These are phyloP conservation scores for Phytophthora citricola DNA, from an alignment of 352 stramenopile species.

Conservation along the genomic window DNA sequence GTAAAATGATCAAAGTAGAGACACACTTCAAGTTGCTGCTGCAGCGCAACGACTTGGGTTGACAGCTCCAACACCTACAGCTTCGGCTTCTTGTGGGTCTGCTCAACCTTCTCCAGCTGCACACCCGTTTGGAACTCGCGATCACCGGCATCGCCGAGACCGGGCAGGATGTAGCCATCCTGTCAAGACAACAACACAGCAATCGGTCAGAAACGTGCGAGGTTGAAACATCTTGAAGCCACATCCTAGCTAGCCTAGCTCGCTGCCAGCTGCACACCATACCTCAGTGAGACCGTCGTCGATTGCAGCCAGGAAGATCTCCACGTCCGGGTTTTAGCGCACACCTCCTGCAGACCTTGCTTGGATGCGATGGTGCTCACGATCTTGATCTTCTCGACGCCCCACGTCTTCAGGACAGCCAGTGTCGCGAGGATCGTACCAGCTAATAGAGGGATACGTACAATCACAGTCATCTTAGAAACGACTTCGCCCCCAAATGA, in stretches of 20 bases:
- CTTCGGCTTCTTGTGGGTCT: slow-evolving; percentile 65
- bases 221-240: slow-evolving; percentile 24
- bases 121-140: slow-evolving; percentile 82
- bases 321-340: slow-evolving; percentile 78
- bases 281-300: slow-evolving; percentile 82
- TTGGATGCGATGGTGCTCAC: slow-evolving; percentile 94
- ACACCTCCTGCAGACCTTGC: slow-evolving; percentile 89
- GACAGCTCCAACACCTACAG: slow-evolving; percentile 30
- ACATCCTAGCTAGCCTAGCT: slow-evolving; percentile 24
- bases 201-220: slow-evolving; percentile 33
- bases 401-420: slow-evolving; percentile 96
- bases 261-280: background rate
- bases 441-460: slow-evolving; percentile 37
- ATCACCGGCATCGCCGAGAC: slow-evolving; percentile 84
- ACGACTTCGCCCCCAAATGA: background rate
- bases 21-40: slow-evolving; percentile 19
- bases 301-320: slow-evolving; percentile 81
- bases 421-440: slow-evolving; percentile 95
- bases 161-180: slow-evolving; percentile 84
- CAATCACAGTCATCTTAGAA: background rate
- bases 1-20: background rate
- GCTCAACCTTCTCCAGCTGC: slow-evolving; percentile 49
- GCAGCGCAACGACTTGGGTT: background rate
- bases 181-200: slow-evolving; percentile 31
- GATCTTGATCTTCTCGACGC: slow-evolving; percentile 93